Base-by-base conservation (phyloP, 441 rosid genomes). In the Erodium texanum region DNA sequence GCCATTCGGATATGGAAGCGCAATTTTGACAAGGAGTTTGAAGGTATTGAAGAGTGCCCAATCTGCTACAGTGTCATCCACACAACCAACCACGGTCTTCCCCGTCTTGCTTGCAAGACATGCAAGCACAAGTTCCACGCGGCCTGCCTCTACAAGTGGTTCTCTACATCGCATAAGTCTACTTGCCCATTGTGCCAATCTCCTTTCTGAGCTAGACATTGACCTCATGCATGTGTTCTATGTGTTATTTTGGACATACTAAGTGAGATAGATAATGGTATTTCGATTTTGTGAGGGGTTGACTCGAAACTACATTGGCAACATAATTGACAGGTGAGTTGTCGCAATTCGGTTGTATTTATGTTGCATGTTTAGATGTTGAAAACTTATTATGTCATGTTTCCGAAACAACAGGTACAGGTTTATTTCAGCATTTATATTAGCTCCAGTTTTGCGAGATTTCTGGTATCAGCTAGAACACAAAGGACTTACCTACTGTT, bases 11-110 rank as follows among this genome's bases (percentile, higher is more conserved):
- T 84, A 80, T 94, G 99, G 99, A 91, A 93, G 79, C 81, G 79
- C 69, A 94, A 94, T 79, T 86, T 90, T 6, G 99, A 94, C 83
- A 91, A 91, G 84, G 97, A 89, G 79, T 93, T 93, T 71, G 90
- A 89, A 85, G 99, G 99, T 68, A 85, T 93, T 50, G 99, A 93
- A 75, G 99, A 93, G 82, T 93, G 99, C 73, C 99, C 97, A 9
- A 93, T 93, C 70, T 93, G 99, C 76, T 93, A 91, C 83, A 93
- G 97, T 78, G 96, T 93, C 70, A 89, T 93, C 67, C 99, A 93
- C 81, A 88, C 96, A 7, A 77, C 72, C 32, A 88, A 91, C 78
- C 97, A 88, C 76, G 86, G 91, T 84, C 92, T 89, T 73, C 97
- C 99, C 68, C 95, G 92, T 62, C 90, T 90, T 75, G 93, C 96